These are phyloP conservation scores for Terfezia boudieri DNA, from an alignment of 495 filamentous ascomycete species.

Conservation along the genomic window DNA sequence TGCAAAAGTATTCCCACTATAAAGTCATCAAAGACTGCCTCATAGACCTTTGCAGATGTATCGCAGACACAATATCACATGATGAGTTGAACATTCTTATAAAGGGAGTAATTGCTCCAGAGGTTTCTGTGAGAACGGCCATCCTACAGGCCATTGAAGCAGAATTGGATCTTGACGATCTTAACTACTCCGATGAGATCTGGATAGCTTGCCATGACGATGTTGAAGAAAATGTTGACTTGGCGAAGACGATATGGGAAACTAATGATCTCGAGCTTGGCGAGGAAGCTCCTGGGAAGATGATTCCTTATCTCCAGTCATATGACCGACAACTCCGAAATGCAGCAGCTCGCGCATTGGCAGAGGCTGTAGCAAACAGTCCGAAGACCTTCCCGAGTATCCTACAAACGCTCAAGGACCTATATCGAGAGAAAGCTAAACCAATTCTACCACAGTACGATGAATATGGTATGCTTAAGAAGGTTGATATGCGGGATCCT, in stretches of 20 bases:
- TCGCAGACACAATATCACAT: conserved; percentile 48
- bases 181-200: conserved; percentile 67
- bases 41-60: conserved; percentile 53
- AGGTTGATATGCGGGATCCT: conserved; percentile 58
- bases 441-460: conserved; percentile 63
- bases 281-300: conserved; percentile 37
- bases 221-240: conserved; percentile 62
- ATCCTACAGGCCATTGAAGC: conserved; percentile 76
- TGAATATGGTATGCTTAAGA: conserved; percentile 78
- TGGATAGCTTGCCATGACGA: conserved; percentile 88
- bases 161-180: conserved; percentile 73
- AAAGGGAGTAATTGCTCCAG: conserved; percentile 50
- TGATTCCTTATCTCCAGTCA: conserved; percentile 58
- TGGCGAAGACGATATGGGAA: conserved; percentile 79
- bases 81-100: conserved; percentile 50
- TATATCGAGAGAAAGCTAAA: conserved; percentile 56
- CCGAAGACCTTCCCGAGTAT: conserved; percentile 32
- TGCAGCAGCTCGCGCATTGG: conserved; percentile 64
- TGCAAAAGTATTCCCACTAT: conserved; percentile 83
- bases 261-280: conserved; percentile 60
- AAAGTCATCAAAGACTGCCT: conserved; percentile 84
- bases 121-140: conserved; percentile 59
- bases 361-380: conserved; percentile 40
- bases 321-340: conserved; percentile 58
- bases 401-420: conserved; percentile 37